phyloP scores from a whole-genome alignment of 805 yeast genomes.

The Cyberlindnera xylosilytica region DNA sequence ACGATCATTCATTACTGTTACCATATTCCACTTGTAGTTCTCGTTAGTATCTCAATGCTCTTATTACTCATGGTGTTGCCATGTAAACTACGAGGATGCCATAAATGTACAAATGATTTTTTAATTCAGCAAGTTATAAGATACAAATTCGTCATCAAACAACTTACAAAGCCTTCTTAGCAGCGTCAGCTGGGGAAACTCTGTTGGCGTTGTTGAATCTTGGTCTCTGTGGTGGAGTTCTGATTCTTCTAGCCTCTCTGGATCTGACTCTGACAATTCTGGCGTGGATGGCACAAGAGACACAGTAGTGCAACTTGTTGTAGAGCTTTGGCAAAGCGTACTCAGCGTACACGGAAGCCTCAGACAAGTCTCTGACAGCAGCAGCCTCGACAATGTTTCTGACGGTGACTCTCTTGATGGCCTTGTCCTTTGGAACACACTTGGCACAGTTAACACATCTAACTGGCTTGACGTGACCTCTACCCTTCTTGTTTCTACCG shows the following conservation, averaged over 20 bases:
- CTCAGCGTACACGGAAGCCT: slow-evolving; percentile 98
- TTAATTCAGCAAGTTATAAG: slow-evolving; percentile 9
- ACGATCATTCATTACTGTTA: too few species aligned
- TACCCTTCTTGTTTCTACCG: slow-evolving; percentile 99
- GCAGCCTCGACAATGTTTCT: slow-evolving; percentile 99
- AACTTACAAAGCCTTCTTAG: slow-evolving; percentile 76
- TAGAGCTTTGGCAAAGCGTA: slow-evolving; percentile 99
- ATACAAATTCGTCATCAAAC: slow-evolving; percentile 10
- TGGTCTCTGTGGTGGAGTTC: slow-evolving; percentile 99
- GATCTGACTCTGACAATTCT: slow-evolving; percentile 99
- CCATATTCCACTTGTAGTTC: too few species aligned
- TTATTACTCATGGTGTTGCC: too few species aligned
- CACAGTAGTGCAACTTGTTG: slow-evolving; percentile 99
- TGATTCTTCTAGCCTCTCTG: slow-evolving; percentile 96
- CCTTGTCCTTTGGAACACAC: slow-evolving; percentile 99
- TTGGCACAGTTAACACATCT: slow-evolving; percentile 99
- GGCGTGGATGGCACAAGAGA: slow-evolving; percentile 99
- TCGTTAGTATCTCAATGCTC: too few species aligned
- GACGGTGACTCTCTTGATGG: slow-evolving; percentile 99
- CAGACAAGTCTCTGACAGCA: slow-evolving; percentile 99
- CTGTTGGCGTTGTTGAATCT: slow-evolving; percentile 96
- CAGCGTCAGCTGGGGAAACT: slow-evolving; percentile 96
- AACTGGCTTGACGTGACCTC: slow-evolving; percentile 99
- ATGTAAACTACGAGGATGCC: background rate
- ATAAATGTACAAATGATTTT: slow-evolving; percentile 4